Percentiles rank a stretch among this genome's conserved stretches.
These are phyloP conservation scores for Pezicula carpinea DNA, from an alignment of 2,329 filamentous ascomycete species.

Conservation along the genomic window DNA sequence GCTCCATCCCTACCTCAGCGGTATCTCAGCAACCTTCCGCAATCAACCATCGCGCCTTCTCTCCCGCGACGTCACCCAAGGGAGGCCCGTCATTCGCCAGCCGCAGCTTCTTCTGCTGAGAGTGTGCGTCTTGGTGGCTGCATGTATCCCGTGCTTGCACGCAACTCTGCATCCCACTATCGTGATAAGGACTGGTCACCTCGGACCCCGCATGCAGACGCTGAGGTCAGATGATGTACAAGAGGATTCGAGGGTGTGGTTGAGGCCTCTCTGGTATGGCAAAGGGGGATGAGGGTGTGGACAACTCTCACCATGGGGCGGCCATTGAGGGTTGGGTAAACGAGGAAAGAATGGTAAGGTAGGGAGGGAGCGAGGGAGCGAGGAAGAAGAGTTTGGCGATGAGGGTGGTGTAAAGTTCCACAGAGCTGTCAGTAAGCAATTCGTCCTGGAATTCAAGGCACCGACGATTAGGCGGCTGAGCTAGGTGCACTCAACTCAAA, in stretches of 20 bases:
- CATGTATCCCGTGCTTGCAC: not conserved
- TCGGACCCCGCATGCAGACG: conserved; percentile 5
- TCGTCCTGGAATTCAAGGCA: too few relatives aligned
- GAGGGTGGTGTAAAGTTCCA: too few relatives aligned
- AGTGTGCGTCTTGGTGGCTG: not conserved
- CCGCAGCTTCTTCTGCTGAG: not conserved
- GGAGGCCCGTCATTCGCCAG: not conserved
- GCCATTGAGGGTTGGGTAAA: too few relatives aligned
- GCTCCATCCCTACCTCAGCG: conserved; percentile 2
- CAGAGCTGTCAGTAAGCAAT: too few relatives aligned
- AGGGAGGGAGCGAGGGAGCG: too few relatives aligned
- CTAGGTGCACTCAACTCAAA: too few relatives aligned
- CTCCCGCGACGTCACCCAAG: conserved; percentile 5
- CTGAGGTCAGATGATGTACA: conserved; percentile 1
- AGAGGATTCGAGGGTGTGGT: not conserved
- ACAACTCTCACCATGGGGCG: too few relatives aligned
- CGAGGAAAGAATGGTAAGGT: too few relatives aligned
- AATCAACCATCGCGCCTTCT: not conserved
- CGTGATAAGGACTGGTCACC: not conserved
- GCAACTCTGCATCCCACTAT: not conserved
- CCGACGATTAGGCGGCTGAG: too few relatives aligned
- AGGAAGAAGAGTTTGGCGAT: too few relatives aligned
- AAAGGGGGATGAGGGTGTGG: too few relatives aligned
- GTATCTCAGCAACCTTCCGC: not conserved
- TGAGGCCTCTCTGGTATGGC: not conserved